A percentile compares a stretch with the other conserved stretches of the same genome.
These are phyloP conservation scores for Fistulifera solaris DNA, from an alignment of 108 stramenopile genomes.

Conservation along the genomic window DNA sequence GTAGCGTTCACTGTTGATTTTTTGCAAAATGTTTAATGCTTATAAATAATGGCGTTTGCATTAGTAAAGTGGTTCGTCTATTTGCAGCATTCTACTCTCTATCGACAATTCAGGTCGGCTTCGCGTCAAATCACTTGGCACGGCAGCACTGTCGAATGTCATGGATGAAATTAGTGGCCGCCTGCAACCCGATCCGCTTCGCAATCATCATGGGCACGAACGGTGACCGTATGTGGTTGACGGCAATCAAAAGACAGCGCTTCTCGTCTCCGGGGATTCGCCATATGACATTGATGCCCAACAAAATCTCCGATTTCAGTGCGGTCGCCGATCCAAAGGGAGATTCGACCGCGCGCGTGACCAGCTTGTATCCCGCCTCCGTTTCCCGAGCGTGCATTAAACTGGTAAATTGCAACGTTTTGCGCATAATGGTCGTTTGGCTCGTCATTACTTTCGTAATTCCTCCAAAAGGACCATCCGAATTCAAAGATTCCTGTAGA, in stretches of 20 bases:
- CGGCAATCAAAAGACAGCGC: slow-evolving; percentile 61
- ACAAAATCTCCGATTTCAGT: slow-evolving; percentile 56
- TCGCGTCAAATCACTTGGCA: too few species aligned
- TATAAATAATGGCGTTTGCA: too few species aligned
- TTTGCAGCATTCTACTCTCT: too few species aligned
- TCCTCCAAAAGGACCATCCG: slow-evolving; percentile 35
- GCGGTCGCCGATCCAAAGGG: slow-evolving; percentile 12
- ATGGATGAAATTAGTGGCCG: slow-evolving; percentile 51
- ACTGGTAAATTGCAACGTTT: slow-evolving; percentile 45
- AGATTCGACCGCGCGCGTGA: slow-evolving; percentile 45
- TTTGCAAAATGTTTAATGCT: too few species aligned
- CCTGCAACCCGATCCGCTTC: slow-evolving; percentile 52
- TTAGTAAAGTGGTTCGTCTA: too few species aligned
- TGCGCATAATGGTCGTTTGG: slow-evolving; percentile 45
- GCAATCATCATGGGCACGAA: slow-evolving; percentile 67
- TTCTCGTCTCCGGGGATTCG: slow-evolving; percentile 29
- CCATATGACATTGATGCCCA: slow-evolving; percentile 62
- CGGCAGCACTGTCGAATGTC: slow-evolving; percentile 35
- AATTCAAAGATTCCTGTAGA: slow-evolving; percentile 38
- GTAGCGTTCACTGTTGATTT: neutral
- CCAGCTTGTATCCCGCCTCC: slow-evolving; percentile 66
- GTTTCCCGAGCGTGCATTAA: slow-evolving; percentile 56
- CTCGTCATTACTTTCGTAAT: slow-evolving; percentile 69
- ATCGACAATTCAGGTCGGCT: too few species aligned
- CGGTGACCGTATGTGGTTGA: slow-evolving; percentile 66